phyloP scores from a whole-genome alignment of 768 basidiomycete species.

The Tylopilus rubrobrunneus region DNA sequence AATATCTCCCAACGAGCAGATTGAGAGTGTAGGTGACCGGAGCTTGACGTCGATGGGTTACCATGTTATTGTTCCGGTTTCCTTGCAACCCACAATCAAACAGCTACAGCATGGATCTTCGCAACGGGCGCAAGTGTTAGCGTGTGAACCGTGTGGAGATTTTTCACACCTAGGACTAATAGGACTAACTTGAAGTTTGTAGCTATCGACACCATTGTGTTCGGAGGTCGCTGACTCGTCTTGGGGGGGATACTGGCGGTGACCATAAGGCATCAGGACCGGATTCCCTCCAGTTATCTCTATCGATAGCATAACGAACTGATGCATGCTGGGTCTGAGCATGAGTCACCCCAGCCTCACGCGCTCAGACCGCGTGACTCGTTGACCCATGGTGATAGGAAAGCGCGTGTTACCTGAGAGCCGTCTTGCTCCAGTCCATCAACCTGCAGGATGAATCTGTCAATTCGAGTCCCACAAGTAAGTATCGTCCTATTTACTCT shows the following conservation, averaged over 20 bases:
- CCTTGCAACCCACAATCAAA: neutral
- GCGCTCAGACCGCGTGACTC: neutral
- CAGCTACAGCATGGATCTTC: neutral
- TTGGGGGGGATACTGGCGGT: neutral
- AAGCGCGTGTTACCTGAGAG: neutral
- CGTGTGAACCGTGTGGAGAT: neutral
- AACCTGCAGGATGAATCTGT: neutral
- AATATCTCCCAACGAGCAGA: neutral
- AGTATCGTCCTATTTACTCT: neutral
- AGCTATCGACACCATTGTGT: too few species aligned
- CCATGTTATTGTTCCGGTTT: neutral
- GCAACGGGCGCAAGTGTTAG: neutral
- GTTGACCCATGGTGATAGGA: neutral
- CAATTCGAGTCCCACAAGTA: constrained; percentile 3
- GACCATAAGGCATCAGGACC: neutral
- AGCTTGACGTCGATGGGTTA: neutral
- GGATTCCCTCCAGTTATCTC: neutral
- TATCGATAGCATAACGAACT: neutral
- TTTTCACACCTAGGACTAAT: neutral
- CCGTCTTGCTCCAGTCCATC: neutral
- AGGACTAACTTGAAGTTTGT: neutral
- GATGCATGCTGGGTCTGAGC: too few species aligned
- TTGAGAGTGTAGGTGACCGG: neutral
- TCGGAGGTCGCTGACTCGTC: too few species aligned
- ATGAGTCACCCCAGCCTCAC: neutral